These are phyloP conservation scores for Umbellularia californica DNA, from an alignment of 164 flowering plant genomes.

Conservation along the genomic window DNA sequence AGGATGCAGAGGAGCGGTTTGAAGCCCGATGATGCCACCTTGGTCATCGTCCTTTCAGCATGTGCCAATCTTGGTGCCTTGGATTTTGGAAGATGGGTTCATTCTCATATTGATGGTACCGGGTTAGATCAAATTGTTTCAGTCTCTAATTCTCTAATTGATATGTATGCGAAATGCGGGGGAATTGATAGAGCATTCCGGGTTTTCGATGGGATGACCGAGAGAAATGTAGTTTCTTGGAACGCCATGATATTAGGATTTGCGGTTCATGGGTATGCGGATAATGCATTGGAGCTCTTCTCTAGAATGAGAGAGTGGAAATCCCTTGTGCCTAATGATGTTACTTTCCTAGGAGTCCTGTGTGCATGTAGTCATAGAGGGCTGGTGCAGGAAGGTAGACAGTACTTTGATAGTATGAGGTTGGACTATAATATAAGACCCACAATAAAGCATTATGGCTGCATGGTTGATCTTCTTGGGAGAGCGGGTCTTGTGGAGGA, in stretches of 20 bases:
- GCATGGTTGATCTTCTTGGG: slow-evolving; percentile 62
- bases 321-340: slow-evolving; percentile 36
- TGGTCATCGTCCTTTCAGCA: slow-evolving; percentile 42
- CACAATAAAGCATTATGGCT: slow-evolving; percentile 59
- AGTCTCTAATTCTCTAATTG: slow-evolving; percentile 36
- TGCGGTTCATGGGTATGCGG: slow-evolving; percentile 53
- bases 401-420: slow-evolving; percentile 39
- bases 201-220: slow-evolving; percentile 29
- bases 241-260: slow-evolving; percentile 47
- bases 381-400: slow-evolving; percentile 44
- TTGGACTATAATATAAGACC: slow-evolving; percentile 38
- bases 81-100: slow-evolving; percentile 49
- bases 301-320: slow-evolving; percentile 29
- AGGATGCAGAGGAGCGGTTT: slow-evolving; percentile 31
- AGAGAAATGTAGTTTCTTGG: slow-evolving; percentile 42
- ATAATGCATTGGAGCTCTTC: slow-evolving; percentile 46
- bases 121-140: slow-evolving; percentile 13
- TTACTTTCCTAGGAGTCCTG: slow-evolving; percentile 58
- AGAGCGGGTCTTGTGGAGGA: slow-evolving; percentile 42
- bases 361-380: slow-evolving; percentile 60
- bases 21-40: slow-evolving; percentile 40
- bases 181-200: slow-evolving; percentile 33
- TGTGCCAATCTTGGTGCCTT: slow-evolving; percentile 41
- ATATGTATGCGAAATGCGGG: slow-evolving; percentile 59
- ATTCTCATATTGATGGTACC: slow-evolving; percentile 19